Evolutionary conservation across 768 basidiomycete genomes (phyloP), one percentile per base, ranked within the genome.

Genomic region (Suillus variegatus): DNA sequence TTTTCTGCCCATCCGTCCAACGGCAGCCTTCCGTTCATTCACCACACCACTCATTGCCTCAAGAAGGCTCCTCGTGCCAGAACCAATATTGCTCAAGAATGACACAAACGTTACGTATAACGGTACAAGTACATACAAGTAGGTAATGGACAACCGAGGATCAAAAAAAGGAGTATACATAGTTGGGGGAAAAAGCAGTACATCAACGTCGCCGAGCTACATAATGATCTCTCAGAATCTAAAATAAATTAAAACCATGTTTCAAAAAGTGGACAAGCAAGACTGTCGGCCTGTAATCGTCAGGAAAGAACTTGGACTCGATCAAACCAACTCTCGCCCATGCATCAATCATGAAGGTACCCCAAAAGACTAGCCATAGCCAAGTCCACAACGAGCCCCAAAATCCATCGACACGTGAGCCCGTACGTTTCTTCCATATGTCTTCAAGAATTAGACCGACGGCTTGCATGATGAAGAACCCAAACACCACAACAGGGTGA

Each of bases 401-500:
- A 62, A 77, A 61, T 3, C 88, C 90, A 47, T 75, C 72, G 6
- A 87, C 84, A 46, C 77, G 78, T 52, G 64, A 70, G 20, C 87
- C 84, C 0, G 82, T 85, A 2, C 71, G 55, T 2, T 64, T 68
- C 67, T 76, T 81, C 82, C 81, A 90, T 10, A 72, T 62, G 25
- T 73, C 69, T 73, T 91, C 89, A 41, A 86, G 54, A 2, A 84
- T 60, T 9, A 86, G 68, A 2, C 86, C 87, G 1, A 86, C 68
- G 13, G 83, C 88, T 67, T 84, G 86, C 71, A 86, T 73, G 56
- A 90, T 49, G 71, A 90, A 91, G 72, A 85, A 89, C 2, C 82
- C 84, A 1, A 76, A 74, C 7, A 86, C 75, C 9, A 64, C 61
- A 8, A 64, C 13, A 0, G 84, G 80, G 47, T 89, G 84, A 1